Conservation (phyloP, 1,139 yeast species). For the Debaryomyces psychrophilus region DNA sequence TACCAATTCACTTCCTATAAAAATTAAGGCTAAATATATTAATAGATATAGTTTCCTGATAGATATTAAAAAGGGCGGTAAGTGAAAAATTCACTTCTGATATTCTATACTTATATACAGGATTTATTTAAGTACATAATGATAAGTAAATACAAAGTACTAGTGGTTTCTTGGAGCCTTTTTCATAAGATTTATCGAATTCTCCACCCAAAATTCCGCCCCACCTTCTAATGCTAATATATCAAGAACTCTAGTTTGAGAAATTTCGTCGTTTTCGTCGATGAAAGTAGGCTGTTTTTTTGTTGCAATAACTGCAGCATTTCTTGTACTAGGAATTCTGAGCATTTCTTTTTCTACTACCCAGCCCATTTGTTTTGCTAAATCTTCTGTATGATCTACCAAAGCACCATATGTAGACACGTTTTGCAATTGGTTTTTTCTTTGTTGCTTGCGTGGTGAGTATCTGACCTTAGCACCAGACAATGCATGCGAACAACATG, state of each 20-base stretch:
- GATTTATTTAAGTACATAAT: neutral
- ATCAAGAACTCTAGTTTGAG: conserved; percentile 51
- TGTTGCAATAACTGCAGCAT: conserved; percentile 84
- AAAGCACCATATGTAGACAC: conserved; percentile 77
- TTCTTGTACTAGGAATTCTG: conserved; percentile 92
- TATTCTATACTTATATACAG: conserved; percentile 4
- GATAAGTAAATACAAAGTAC: neutral
- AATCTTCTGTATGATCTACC: conserved; percentile 79
- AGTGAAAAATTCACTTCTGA: conserved; percentile 6
- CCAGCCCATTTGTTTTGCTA: conserved; percentile 80
- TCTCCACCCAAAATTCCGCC: conserved; percentile 88
- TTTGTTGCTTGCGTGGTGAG: conserved; percentile 37
- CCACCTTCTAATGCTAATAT: conserved; percentile 78
- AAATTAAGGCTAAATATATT: neutral
- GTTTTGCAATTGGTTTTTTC: conserved; percentile 13
- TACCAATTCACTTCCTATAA: conserved; percentile 2
- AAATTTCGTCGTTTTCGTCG: conserved; percentile 29
- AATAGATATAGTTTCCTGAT: neutral
- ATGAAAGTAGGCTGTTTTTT: conserved; percentile 28
- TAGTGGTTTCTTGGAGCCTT: conserved; percentile 50
- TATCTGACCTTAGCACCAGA: conserved; percentile 76
- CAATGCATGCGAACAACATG: conserved; percentile 91
- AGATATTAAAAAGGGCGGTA: conserved; percentile 8
- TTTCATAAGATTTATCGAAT: conserved; percentile 67
- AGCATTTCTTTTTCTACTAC: conserved; percentile 80